A percentile compares a stretch with the other conserved stretches of the same genome.
Conservation (phyloP, 2,329 filamentous ascomycete species). For the Arthrobotrys iridis region DNA sequence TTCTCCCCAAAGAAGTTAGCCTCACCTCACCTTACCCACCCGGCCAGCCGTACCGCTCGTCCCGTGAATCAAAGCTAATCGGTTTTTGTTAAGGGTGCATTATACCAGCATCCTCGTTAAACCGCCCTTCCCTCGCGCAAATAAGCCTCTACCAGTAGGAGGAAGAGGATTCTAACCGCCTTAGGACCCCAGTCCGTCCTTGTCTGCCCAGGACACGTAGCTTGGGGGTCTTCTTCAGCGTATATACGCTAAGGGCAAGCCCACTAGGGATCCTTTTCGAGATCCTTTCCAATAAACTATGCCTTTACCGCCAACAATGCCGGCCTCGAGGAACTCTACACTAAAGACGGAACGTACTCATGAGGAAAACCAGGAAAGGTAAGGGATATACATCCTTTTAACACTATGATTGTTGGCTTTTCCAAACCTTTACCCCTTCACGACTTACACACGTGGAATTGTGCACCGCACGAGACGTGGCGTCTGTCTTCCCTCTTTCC, state of each 20-base stretch:
- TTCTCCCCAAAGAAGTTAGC: neutral
- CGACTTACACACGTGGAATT: neutral
- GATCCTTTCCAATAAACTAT: constrained; percentile 4
- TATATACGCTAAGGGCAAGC: constrained; percentile 24
- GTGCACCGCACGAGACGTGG: neutral
- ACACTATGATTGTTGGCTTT: neutral
- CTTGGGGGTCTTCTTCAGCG: neutral
- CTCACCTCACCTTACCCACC: constrained; percentile 2
- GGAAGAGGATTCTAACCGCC: neutral
- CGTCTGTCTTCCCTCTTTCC: neutral
- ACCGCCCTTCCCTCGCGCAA: neutral
- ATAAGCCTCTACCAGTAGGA: neutral
- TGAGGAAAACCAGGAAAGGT: constrained; percentile 80
- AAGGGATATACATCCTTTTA: constrained; percentile 60
- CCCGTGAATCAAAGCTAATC: constrained; percentile 17
- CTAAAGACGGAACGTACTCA: constrained; percentile 76
- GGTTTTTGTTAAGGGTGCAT: neutral
- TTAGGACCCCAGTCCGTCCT: neutral
- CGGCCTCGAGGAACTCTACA: constrained; percentile 14
- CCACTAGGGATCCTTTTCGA: neutral
- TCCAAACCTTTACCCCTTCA: neutral
- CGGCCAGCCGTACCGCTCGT: constrained; percentile 30
- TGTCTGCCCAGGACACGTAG: constrained; percentile 36
- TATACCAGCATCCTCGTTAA: neutral
- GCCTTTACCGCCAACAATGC: constrained; percentile 11